Base-by-base conservation (phyloP, 73 alveolate species). In the Paramecium sonneborni region DNA sequence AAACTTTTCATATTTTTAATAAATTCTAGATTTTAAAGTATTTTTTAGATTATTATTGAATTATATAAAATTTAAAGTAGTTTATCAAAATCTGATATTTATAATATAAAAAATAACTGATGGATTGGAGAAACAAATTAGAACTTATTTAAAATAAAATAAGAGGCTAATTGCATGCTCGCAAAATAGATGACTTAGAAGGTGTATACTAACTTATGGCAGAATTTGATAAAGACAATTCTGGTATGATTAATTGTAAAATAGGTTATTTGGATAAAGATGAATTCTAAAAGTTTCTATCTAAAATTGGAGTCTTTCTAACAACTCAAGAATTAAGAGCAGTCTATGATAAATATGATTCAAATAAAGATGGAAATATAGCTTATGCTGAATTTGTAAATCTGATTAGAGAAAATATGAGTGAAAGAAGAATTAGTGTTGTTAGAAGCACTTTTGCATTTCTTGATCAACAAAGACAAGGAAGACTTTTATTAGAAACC, bases 81-180 rank as follows among this genome's bases (percentile, higher is more conserved):
- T 18, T 52, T 4, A 52, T 52, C 34, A 18, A 18, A 52, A 52
- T 52, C 1, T 52, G 68, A 52, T 52, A 52, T 52, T 18, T n/a
- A 74, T 74, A 74, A 74, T 74, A 74, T 74, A 74, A 74, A 72
- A 74, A 32, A 38, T 74, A 74, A 74, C 87, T 74, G 87, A 95
- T 95, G 98, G 98, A 95, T 85, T 95, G 98, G 98, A 95, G 85
- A 68, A 92, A 92, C 88, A 84, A 94, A 26, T 89, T 93, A 67
- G 98, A 93, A n/a, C 70, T 82, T 46, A 92, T 95, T 44, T 85
- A 88, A 55, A 93, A 95, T 93, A 95, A 95, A 92, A 93, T 95
- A 55, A 95, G 94, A 95, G 28, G 28, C 85, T 95, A 95, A 89
- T 95, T 95, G 18, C 97, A 95, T 62, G 96, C 98, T 48, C 87